phyloP scores from a whole-genome alignment of 345 rosid species.

The Anacardium occidentale region DNA sequence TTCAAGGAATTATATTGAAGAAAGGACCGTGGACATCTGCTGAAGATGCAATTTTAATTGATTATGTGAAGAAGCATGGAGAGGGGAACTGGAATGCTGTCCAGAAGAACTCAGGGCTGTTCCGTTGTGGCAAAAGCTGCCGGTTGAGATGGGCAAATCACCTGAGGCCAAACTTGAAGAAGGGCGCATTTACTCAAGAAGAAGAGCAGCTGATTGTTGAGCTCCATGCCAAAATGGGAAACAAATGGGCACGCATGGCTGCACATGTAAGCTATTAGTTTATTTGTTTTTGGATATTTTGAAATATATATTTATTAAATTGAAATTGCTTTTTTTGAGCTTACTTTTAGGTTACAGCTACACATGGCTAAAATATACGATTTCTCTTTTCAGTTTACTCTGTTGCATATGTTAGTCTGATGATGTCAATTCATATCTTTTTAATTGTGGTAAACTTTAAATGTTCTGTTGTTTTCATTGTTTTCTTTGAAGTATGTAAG shows the following conservation, averaged over 20 bases:
- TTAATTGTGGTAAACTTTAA: not conserved
- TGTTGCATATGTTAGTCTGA: not conserved
- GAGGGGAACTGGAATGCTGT: constrained; percentile 98
- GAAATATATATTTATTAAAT: not conserved
- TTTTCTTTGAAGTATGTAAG: not conserved
- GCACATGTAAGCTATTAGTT: constrained; percentile 65
- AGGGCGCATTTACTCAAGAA: constrained; percentile 89
- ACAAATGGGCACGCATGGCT: constrained; percentile 99
- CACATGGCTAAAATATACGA: not conserved
- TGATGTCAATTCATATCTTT: not conserved
- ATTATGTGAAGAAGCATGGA: constrained; percentile 91
- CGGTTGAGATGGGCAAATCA: constrained; percentile 98
- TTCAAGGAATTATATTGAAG: constrained; percentile 57
- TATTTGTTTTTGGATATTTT: constrained; percentile 16
- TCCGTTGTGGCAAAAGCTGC: constrained; percentile 98
- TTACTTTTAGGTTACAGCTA: not conserved
- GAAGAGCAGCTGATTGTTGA: constrained; percentile 90
- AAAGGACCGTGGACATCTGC: constrained; percentile 99
- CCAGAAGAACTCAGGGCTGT: constrained; percentile 81
- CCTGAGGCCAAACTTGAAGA: constrained; percentile 94
- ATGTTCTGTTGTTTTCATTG: not conserved
- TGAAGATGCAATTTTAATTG: constrained; percentile 83
- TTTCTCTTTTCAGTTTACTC: not conserved
- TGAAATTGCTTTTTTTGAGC: not conserved
- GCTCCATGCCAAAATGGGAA: constrained; percentile 93